These are phyloP conservation scores for Eruca vesicaria DNA, from an alignment of 441 rosid species.

Conservation along the genomic window DNA sequence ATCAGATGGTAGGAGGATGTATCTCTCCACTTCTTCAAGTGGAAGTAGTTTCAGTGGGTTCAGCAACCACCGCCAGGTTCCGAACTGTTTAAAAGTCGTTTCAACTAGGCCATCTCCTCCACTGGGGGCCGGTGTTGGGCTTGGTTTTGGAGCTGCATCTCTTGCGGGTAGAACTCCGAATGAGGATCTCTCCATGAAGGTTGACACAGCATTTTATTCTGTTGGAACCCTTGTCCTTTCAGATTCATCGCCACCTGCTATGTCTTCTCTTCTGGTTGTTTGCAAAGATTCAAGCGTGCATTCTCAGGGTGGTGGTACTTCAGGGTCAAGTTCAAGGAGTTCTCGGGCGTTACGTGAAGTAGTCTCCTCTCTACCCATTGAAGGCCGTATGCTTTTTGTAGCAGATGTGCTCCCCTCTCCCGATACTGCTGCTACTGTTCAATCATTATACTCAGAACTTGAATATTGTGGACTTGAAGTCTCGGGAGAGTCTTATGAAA, in stretches of 20 bases:
- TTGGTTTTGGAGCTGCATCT: constrained; percentile 79
- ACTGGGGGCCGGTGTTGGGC: constrained; percentile 81
- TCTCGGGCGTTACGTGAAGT: constrained; percentile 83
- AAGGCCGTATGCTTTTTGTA: constrained; percentile 97
- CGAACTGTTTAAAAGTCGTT: constrained; percentile 90
- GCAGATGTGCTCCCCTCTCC: constrained; percentile 87
- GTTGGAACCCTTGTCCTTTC: constrained; percentile 92
- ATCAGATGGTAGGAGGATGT: constrained; percentile 98
- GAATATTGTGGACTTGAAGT: constrained; percentile 75
- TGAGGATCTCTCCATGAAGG: constrained; percentile 82
- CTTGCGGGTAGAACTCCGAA: constrained; percentile 71
- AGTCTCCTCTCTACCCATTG: constrained; percentile 85
- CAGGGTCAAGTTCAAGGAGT: constrained; percentile 67
- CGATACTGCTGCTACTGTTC: constrained; percentile 73
- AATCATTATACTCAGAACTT: constrained; percentile 81
- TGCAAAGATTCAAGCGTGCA: constrained; percentile 79
- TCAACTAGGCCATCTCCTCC: constrained; percentile 96
- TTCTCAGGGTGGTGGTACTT: constrained; percentile 56
- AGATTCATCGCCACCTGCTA: constrained; percentile 83
- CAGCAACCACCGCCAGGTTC: constrained; percentile 49
- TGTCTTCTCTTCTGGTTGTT: constrained; percentile 86
- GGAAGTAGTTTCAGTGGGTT: constrained; percentile 76
- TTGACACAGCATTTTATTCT: constrained; percentile 83
- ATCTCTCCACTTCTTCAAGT: constrained; percentile 77
- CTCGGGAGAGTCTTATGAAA: constrained; percentile 73